Evolutionary conservation across 2,329 filamentous ascomycete genomes (phyloP).

Genomic region (Ambrosiella xylebori): DNA sequence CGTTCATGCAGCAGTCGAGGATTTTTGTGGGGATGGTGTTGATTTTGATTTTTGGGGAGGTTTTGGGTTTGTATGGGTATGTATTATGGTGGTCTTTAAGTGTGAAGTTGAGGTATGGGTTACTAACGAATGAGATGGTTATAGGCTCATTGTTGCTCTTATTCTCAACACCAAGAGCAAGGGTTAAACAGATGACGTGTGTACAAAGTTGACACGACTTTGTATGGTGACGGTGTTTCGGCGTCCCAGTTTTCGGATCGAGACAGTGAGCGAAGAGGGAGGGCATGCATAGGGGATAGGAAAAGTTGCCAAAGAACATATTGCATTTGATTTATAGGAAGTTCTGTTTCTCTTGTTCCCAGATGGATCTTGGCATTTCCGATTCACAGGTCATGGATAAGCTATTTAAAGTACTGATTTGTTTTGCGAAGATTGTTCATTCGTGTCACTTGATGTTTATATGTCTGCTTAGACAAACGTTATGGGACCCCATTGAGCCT

Average conservation of each 20-base stretch:
- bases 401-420: background rate
- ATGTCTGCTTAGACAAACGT: background rate
- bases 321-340: background rate
- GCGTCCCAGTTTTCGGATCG: too few relatives aligned
- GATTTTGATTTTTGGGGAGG: conserved; percentile 96
- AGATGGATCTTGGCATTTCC: background rate
- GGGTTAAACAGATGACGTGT: conserved; percentile 26
- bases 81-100: conserved; percentile 19
- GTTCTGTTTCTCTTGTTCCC: background rate
- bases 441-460: background rate
- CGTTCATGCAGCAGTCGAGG: conserved; percentile 90
- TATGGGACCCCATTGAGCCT: background rate
- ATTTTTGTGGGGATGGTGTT: conserved; percentile 98
- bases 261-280: too few relatives aligned
- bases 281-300: too few relatives aligned
- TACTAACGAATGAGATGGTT: background rate
- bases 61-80: conserved; percentile 89
- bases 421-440: background rate
- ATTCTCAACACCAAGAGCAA: conserved; percentile 80
- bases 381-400: background rate
- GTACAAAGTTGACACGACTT: background rate
- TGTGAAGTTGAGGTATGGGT: background rate
- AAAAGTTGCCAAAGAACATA: background rate
- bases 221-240: background rate
- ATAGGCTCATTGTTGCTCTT: conserved; percentile 74